phyloP scores from a whole-genome alignment of 139 green algal species.

The Mesotaenium endlicherianum region DNA sequence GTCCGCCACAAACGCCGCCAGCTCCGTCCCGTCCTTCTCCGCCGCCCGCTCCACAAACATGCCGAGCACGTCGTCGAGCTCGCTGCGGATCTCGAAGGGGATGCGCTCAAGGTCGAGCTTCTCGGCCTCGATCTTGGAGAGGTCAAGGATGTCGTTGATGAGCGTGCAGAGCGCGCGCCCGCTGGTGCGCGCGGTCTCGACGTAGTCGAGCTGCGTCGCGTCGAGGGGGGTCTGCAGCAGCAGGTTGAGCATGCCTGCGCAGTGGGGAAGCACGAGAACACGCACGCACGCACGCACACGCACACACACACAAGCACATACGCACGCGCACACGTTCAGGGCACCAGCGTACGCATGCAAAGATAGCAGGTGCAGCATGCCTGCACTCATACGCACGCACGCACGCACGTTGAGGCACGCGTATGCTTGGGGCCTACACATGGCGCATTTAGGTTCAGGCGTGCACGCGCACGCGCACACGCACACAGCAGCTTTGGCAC shows the following conservation, averaged over 20 bases:
- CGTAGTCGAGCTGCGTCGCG: conserved; percentile 46
- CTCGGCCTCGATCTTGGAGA: conserved; percentile 47
- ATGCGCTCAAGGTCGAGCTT: conserved; percentile 39
- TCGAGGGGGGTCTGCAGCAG: conserved; percentile 41
- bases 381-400: too few species aligned
- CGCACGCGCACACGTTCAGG: too few species aligned
- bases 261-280: too few species aligned
- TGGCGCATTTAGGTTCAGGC: too few species aligned
- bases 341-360: too few species aligned
- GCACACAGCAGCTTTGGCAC: too few species aligned
- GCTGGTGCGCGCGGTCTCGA: conserved; percentile 45
- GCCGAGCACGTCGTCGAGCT: conserved; percentile 36
- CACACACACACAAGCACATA: too few species aligned
- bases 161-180: conserved; percentile 43
- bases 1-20: conserved; percentile 39
- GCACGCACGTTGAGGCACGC: too few species aligned
- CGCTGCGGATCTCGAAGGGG: conserved; percentile 8
- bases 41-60: conserved; percentile 45
- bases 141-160: conserved; percentile 50
- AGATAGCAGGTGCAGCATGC: too few species aligned
- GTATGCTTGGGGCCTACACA: too few species aligned
- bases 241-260: conserved; percentile 51
- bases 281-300: too few species aligned
- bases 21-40: conserved; percentile 29
- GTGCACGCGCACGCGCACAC: too few species aligned